Evolutionary conservation across 345 rosid species (phyloP).

Genomic region (Alliaria petiolata): DNA sequence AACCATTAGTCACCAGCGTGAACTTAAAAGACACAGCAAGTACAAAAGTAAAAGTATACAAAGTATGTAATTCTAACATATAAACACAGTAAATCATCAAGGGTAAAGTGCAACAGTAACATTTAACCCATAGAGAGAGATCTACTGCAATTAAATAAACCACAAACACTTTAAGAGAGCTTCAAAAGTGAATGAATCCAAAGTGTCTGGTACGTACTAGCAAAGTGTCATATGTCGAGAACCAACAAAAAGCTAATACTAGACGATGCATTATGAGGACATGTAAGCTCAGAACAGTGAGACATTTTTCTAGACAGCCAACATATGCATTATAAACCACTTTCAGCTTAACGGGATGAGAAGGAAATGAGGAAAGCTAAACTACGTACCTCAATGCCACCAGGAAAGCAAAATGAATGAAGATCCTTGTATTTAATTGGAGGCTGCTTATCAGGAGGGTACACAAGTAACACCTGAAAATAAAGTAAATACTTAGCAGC

Average conservation of each 20-base stretch:
- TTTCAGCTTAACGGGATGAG: neutral
- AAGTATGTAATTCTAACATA: neutral
- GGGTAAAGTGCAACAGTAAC: neutral
- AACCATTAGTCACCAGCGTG: constrained; percentile 7
- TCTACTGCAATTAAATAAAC: neutral
- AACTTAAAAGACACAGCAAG: neutral
- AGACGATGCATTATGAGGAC: neutral
- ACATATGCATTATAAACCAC: neutral
- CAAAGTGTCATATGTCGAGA: neutral
- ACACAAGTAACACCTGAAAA: constrained; percentile 81
- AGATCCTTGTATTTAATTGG: constrained; percentile 87
- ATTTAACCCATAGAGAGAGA: neutral
- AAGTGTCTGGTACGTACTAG: neutral
- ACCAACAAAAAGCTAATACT: neutral
- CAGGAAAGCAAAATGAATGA: constrained; percentile 91
- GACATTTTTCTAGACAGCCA: neutral
- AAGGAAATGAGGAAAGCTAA: neutral
- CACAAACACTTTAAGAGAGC: neutral
- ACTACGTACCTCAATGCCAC: constrained; percentile 72
- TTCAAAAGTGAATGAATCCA: neutral
- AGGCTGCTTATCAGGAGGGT: constrained; percentile 81
- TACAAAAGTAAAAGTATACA: neutral
- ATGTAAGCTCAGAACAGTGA: neutral
- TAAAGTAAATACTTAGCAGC: constrained; percentile 22
- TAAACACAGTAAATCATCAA: neutral